These are phyloP conservation scores for Suillus americanus DNA, from an alignment of 768 basidiomycete species.

Conservation along the genomic window DNA sequence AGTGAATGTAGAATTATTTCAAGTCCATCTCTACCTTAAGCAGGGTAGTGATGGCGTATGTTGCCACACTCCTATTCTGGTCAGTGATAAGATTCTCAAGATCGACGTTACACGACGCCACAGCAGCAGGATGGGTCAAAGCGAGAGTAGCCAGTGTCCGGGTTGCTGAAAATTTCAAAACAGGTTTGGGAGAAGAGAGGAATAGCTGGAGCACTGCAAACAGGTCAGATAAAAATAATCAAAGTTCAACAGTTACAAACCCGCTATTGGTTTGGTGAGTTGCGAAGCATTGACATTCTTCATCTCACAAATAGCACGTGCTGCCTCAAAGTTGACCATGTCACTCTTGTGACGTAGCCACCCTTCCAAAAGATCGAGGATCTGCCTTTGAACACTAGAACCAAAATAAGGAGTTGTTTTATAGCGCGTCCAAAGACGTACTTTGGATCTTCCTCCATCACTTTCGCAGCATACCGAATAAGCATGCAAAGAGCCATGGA, in stretches of 20 bases:
- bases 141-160: conserved; percentile 91
- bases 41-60: conserved; percentile 96
- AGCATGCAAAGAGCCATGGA: conserved; percentile 98
- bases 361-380: conserved; percentile 90
- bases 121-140: conserved; percentile 79
- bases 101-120: conserved; percentile 92
- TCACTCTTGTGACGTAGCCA: conserved; percentile 99
- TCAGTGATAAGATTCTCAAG: conserved; percentile 97
- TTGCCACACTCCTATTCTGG: conserved; percentile 92
- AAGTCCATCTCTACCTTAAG: conserved; percentile 64
- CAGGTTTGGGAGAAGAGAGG: conserved; percentile 91
- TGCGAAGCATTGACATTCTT: conserved; percentile 76
- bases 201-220: conserved; percentile 86
- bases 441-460: conserved; percentile 99
- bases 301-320: conserved; percentile 97
- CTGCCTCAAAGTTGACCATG: conserved; percentile 99
- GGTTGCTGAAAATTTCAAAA: conserved; percentile 96
- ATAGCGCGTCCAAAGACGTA: conserved; percentile 40
- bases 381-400: conserved; percentile 82
- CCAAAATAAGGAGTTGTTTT: conserved; percentile 1
- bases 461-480: conserved; percentile 97
- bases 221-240: conserved; percentile 11
- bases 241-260: conserved; percentile 41
- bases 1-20: neutral
- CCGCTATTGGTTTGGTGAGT: conserved; percentile 84